Percentiles rank a stretch among this genome's conserved stretches.
phyloP scores from a whole-genome alignment of 139 green algal species.

The Picochlorum sp. region DNA sequence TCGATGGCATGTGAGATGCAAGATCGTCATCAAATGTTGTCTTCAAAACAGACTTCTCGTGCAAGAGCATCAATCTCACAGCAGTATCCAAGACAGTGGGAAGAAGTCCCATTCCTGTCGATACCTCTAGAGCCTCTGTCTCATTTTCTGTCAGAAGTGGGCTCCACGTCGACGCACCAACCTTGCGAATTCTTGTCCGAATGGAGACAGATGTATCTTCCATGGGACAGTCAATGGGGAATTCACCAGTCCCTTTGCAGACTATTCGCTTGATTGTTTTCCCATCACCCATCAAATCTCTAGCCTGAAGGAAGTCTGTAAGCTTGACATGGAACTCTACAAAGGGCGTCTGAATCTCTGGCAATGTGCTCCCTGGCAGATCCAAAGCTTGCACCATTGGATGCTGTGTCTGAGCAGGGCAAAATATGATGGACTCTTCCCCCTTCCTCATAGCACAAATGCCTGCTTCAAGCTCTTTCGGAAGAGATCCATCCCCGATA shows the following conservation, averaged over 20 bases:
- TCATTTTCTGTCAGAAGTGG: neutral
- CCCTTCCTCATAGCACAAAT: conserved; percentile 16
- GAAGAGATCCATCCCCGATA: conserved; percentile 11
- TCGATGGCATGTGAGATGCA: neutral
- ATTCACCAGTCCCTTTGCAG: conserved; percentile 57
- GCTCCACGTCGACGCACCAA: neutral
- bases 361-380: neutral
- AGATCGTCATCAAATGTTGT: conserved; percentile 12
- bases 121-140: conserved; percentile 6
- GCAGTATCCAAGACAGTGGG: conserved; percentile 49
- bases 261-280: conserved; percentile 55
- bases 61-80: conserved; percentile 63
- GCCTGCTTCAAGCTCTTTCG: conserved; percentile 16
- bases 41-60: conserved; percentile 43
- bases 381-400: neutral
- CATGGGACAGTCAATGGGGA: conserved; percentile 75
- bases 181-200: conserved; percentile 1
- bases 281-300: conserved; percentile 69
- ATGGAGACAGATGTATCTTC: conserved; percentile 60
- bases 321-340: neutral
- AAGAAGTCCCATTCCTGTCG: conserved; percentile 23
- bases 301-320: conserved; percentile 36
- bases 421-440: conserved; percentile 18
- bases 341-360: neutral
- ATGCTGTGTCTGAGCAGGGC: conserved; percentile 2